Evolutionary conservation across 306 rosid genomes (phyloP).

Genomic region (Quercus agrifolia): DNA sequence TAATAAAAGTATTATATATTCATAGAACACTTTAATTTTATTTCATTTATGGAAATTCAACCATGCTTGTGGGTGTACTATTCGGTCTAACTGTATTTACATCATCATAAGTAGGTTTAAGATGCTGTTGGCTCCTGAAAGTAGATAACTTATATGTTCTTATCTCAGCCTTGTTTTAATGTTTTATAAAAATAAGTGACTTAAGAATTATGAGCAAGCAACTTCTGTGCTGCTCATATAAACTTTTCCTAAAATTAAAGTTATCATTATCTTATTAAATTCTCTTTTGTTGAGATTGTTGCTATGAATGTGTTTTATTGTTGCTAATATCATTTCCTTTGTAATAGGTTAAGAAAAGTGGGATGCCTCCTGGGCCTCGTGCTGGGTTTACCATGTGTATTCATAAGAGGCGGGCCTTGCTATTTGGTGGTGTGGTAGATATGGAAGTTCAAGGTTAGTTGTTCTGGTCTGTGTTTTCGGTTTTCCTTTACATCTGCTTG

Average conservation of each 20-base stretch:
- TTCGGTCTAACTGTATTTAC: constrained; percentile 15
- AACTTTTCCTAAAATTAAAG: background rate
- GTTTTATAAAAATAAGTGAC: background rate
- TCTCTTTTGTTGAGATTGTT: background rate
- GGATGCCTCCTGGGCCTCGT: constrained; percentile 99
- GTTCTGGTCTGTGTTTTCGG: background rate
- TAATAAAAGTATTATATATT: background rate
- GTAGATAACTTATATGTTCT: background rate
- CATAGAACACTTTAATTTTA: background rate
- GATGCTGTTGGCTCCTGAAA: background rate
- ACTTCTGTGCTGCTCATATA: background rate
- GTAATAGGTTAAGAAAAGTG: constrained; percentile 84
- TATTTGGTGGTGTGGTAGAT: constrained; percentile 98
- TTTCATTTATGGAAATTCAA: background rate
- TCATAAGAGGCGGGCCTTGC: constrained; percentile 86
- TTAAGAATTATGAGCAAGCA: background rate
- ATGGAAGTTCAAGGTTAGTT: constrained; percentile 85
- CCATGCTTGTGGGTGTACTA: constrained; percentile 25
- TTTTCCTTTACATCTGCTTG: background rate
- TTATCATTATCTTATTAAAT: background rate
- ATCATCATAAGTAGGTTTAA: constrained; percentile 11
- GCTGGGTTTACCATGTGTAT: constrained; percentile 97
- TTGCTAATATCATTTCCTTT: constrained; percentile 8
- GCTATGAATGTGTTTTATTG: background rate
- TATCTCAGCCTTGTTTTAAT: background rate